Evolutionary conservation across 129 eudicot species (phyloP), one percentile per base, ranked within the genome.

Genomic region (Apium graveolens): DNA sequence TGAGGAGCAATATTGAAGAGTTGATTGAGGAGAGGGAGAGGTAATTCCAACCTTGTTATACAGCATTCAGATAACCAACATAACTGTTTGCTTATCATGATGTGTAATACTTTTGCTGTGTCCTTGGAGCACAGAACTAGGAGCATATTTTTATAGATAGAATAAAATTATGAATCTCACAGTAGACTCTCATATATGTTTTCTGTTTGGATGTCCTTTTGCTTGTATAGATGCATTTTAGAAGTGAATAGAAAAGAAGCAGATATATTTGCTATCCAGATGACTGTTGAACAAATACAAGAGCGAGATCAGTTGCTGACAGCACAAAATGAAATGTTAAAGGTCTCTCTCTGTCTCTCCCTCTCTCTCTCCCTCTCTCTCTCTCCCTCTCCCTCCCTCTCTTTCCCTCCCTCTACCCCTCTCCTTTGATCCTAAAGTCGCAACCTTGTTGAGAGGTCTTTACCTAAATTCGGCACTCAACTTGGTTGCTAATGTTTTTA

Each of bases 321-420:
- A 42, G 93, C 96, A 72, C 93, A 92, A 86, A 92, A 92, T 80
- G 87, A 92, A 43, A 90, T 92, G 96, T 82, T 92, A 32, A 92
- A 90, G 90, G 97, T 90, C 77, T 38, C 68, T 60, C 68, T 60
- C 68, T 60, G 32, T 60, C 66, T 57, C 66, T n/a, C 66, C 18
- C 66, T 55, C 65, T 57, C 31, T 57, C 13, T 57, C 31, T 57
- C 31, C 24, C 63, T 17, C 63, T 53, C 65, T 5, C 65, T 55
- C 65, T 21, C 65, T 21, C 51, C 4, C 51, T 4, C 18, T 46
- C 65, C 16, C 65, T 18, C 65, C 16, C 65, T 55, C 65, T 55
- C 51, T 14, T 18, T 3, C 5, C 11, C 51, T 3, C 18, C 11
- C 51, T 2, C 13, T 9, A 12, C 13, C 46, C 5, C 46, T 0